These are phyloP conservation scores for Seiridium cupressi DNA, from an alignment of 2,329 filamentous ascomycete species.

Conservation along the genomic window DNA sequence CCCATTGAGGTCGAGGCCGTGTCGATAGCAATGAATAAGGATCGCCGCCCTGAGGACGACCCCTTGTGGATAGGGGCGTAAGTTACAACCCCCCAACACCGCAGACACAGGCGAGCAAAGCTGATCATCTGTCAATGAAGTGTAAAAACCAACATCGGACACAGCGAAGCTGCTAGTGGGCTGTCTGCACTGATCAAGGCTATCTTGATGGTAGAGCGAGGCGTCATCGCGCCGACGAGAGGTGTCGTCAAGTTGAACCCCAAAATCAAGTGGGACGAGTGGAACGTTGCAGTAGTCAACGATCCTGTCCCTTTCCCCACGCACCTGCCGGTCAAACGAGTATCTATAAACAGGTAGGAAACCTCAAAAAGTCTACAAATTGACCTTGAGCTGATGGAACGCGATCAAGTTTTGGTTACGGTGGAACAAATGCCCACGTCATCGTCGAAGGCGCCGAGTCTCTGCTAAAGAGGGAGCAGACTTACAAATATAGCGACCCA, in stretches of 20 bases:
- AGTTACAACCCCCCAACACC: background rate
- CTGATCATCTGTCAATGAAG: background rate
- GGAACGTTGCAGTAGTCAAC: conserved; percentile 16
- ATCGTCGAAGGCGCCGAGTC: conserved; percentile 2
- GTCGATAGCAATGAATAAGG: conserved; percentile 11
- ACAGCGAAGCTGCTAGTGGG: conserved; percentile 8
- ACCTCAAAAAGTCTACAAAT: background rate
- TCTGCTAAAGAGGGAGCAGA: background rate
- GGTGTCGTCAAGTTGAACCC: conserved; percentile 13
- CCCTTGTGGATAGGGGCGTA: conserved; percentile 10
- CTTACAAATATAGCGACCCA: conserved; percentile 7
- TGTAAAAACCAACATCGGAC: conserved; percentile 11
- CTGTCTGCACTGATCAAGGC: conserved; percentile 8
- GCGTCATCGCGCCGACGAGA: background rate
- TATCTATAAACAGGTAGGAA: conserved; percentile 14
- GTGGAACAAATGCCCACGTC: conserved; percentile 7
- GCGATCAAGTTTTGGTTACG: conserved; percentile 3
- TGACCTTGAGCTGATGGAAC: background rate
- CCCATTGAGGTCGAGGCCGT: conserved; percentile 18
- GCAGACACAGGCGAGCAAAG: background rate
- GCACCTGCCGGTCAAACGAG: conserved; percentile 10
- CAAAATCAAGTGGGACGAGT: conserved; percentile 18
- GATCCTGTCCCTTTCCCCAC: conserved; percentile 11
- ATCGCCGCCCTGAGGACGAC: conserved; percentile 9
- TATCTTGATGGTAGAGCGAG: background rate